Evolutionary conservation across 176 grass and related monocot genomes (phyloP).

Genomic region (Neostapfia colusana): DNA sequence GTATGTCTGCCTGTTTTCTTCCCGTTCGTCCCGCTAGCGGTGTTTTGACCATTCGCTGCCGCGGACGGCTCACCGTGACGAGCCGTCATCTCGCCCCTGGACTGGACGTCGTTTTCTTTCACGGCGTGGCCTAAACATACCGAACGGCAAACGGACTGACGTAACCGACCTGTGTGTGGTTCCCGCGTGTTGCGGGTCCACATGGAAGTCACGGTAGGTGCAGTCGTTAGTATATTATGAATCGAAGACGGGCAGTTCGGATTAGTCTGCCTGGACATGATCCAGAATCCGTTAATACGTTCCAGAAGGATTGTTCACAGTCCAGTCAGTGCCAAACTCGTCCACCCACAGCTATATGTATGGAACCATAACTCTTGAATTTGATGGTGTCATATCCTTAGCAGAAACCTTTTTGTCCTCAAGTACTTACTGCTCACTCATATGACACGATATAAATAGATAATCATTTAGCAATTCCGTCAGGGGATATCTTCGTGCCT

Average conservation of each 20-base stretch:
- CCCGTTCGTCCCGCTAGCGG: conserved; percentile 16
- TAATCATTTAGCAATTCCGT: not conserved
- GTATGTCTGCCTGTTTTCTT: conserved; percentile 2
- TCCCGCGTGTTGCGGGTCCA: not conserved
- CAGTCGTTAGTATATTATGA: rapidly evolving
- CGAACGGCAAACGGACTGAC: rapidly evolving
- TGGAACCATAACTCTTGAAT: not conserved
- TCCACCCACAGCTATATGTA: not conserved
- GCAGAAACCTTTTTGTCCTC: not conserved
- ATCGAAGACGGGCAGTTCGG: not conserved
- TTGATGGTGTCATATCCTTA: not conserved
- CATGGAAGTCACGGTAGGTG: not conserved
- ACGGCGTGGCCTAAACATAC: not conserved
- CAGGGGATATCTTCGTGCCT: not conserved
- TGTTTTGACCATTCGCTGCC: conserved; percentile 19
- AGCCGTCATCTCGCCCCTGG: not conserved
- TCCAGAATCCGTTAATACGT: conserved; percentile 32
- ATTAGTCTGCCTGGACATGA: conserved; percentile 9
- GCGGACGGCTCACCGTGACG: conserved; percentile 32
- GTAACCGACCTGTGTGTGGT: not conserved
- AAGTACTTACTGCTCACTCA: not conserved
- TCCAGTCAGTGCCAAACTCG: not conserved
- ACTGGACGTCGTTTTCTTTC: not conserved
- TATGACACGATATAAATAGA: not conserved
- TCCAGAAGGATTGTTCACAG: no score